These are phyloP conservation scores for Macrotyloma uniflorum DNA, from an alignment of 306 rosid species.

Conservation along the genomic window DNA sequence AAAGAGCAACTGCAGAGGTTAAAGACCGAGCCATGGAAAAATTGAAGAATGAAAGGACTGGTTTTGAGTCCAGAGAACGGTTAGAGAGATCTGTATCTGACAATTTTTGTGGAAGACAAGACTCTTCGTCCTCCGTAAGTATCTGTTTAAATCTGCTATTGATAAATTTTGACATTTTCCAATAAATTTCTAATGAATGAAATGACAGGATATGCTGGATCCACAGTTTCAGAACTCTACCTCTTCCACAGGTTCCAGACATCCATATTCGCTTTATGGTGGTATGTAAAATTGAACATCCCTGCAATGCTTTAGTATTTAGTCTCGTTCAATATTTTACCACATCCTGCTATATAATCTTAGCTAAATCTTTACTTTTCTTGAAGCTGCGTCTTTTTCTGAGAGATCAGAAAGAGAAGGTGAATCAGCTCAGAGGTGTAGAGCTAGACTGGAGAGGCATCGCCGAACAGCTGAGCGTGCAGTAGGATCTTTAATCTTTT, in stretches of 20 bases:
- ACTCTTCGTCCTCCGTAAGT: not conserved
- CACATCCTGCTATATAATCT: not conserved
- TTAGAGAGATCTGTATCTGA: constrained; percentile 7
- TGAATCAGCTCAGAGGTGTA: constrained; percentile 15
- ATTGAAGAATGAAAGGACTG: not conserved
- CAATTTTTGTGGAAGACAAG: not conserved
- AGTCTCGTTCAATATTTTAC: not conserved
- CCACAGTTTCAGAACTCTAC: not conserved
- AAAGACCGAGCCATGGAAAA: constrained; percentile 8
- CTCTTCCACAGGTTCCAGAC: not conserved
- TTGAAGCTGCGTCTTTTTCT: constrained; percentile 5
- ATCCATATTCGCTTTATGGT: constrained; percentile 24
- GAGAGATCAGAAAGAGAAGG: constrained; percentile 17
- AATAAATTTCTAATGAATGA: not conserved
- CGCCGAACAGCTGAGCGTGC: constrained; percentile 23
- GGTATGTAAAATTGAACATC: not conserved
- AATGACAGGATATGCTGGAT: constrained; percentile 11
- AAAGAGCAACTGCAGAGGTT: constrained; percentile 12
- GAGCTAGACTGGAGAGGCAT: constrained; percentile 17
- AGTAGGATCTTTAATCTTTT: constrained; percentile 3
- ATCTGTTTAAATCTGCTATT: not conserved
- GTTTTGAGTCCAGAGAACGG: not conserved
- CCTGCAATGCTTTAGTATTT: not conserved
- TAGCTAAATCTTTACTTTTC: not conserved
- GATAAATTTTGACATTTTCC: not conserved